These are phyloP conservation scores for Globisporangium emineosum DNA, from an alignment of 352 stramenopile species.

Conservation along the genomic window DNA sequence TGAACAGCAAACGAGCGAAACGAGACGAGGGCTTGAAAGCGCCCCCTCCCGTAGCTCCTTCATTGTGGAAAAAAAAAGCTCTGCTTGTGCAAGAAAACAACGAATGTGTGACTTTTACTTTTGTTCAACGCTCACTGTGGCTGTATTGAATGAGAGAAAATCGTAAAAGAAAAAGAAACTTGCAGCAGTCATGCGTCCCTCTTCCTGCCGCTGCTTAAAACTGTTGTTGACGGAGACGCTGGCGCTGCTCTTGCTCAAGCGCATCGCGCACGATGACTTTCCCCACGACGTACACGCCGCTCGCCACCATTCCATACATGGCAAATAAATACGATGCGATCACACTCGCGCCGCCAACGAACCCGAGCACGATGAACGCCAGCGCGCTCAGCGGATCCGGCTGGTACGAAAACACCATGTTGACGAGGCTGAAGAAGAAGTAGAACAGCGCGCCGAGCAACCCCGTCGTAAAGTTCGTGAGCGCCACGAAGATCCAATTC, in stretches of 20 bases:
- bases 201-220: conserved; percentile 4
- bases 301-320: conserved; percentile 85
- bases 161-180: background rate
- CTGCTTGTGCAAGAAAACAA: background rate
- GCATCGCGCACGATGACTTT: conserved; percentile 76
- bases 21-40: background rate
- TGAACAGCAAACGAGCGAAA: background rate
- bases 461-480: conserved; percentile 89
- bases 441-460: conserved; percentile 79
- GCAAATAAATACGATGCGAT: conserved; percentile 84
- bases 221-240: conserved; percentile 43
- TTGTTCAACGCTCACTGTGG: background rate
- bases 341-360: conserved; percentile 72
- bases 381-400: conserved; percentile 71
- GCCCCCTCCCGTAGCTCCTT: background rate
- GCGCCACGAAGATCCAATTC: conserved; percentile 80
- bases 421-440: conserved; percentile 81
- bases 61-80: background rate
- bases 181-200: background rate
- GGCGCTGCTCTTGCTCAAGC: conserved; percentile 67
- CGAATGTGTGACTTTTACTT: background rate
- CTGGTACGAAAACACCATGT: conserved; percentile 84
- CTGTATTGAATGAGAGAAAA: background rate
- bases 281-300: conserved; percentile 72
- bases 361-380: conserved; percentile 69